Conservation (phyloP, 2,329 filamentous ascomycete genomes). For the Aspergillus quadrilineatus region DNA sequence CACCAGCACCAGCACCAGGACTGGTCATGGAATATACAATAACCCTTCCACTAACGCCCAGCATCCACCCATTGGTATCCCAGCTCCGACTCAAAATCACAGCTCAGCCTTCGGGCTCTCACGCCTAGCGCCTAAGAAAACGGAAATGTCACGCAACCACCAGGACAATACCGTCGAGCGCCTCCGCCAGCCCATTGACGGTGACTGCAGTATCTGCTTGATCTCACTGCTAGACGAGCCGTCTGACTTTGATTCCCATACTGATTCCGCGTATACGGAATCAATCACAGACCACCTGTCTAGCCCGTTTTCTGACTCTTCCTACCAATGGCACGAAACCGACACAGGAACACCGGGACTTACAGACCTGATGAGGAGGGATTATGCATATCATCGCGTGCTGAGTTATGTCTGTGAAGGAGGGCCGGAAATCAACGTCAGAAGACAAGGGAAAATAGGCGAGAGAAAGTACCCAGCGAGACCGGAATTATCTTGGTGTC, state of each 20-base stretch:
- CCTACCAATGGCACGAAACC: neutral
- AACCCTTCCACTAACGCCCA: no score
- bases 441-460: no score
- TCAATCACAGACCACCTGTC: neutral
- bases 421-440: neutral
- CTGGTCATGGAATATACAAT: no score
- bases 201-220: conserved; percentile 10
- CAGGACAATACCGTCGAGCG: neutral
- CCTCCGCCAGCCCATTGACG: conserved; percentile 6
- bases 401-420: neutral
- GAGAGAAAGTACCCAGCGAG: neutral
- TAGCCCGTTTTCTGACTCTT: neutral
- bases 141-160: no score
- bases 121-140: no score
- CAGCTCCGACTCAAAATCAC: no score
- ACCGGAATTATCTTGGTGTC: conserved; percentile 21
- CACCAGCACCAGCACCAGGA: neutral
- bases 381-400: neutral
- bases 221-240: neutral
- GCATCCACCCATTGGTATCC: no score
- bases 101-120: no score
- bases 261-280: neutral
- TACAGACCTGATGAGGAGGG: neutral
- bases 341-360: neutral
- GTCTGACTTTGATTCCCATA: neutral